Percentiles rank a stretch among this genome's conserved stretches.
Conservation (phyloP, 2,329 filamentous ascomycete species). For the Cordyceps cicadae region DNA sequence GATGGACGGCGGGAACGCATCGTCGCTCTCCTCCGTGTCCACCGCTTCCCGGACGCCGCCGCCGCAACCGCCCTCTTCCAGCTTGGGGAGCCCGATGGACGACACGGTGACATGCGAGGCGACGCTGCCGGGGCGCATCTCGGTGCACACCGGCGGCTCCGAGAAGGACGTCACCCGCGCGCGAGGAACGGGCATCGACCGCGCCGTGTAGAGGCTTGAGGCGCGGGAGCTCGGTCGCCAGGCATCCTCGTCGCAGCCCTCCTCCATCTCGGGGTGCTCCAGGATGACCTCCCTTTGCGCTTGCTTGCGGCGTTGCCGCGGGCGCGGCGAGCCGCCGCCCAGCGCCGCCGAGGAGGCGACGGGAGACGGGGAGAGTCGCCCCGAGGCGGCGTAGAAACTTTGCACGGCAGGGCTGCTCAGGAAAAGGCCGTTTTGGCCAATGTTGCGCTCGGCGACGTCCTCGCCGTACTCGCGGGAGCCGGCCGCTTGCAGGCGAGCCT, state of each 20-base stretch:
- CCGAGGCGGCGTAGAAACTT: slow-evolving; percentile 26
- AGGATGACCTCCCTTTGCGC: not conserved
- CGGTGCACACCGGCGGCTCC: not conserved
- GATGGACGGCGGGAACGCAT: slow-evolving; percentile 4
- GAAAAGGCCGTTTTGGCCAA: slow-evolving; percentile 30
- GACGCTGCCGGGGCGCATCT: not conserved
- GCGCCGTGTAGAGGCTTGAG: not conserved
- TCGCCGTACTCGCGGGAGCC: slow-evolving; percentile 52
- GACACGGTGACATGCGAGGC: not conserved
- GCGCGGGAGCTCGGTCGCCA: not conserved
- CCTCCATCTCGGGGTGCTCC: slow-evolving; percentile 1
- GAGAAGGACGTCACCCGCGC: not conserved
- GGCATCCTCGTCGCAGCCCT: not conserved
- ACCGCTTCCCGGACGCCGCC: not conserved
- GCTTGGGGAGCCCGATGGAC: not conserved
- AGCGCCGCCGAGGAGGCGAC: not conserved
- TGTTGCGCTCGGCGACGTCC: slow-evolving; percentile 56
- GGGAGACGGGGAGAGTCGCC: not conserved
- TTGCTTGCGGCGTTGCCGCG: not conserved
- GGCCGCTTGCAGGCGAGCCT: slow-evolving; percentile 38
- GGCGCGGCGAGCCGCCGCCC: not conserved
- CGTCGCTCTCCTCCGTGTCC: not conserved
- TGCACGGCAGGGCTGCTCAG: slow-evolving; percentile 26
- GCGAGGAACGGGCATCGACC: not conserved
- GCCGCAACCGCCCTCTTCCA: not conserved